These are phyloP conservation scores for Botrytis elliptica DNA, from an alignment of 2,329 filamentous ascomycete genomes.

Conservation along the genomic window DNA sequence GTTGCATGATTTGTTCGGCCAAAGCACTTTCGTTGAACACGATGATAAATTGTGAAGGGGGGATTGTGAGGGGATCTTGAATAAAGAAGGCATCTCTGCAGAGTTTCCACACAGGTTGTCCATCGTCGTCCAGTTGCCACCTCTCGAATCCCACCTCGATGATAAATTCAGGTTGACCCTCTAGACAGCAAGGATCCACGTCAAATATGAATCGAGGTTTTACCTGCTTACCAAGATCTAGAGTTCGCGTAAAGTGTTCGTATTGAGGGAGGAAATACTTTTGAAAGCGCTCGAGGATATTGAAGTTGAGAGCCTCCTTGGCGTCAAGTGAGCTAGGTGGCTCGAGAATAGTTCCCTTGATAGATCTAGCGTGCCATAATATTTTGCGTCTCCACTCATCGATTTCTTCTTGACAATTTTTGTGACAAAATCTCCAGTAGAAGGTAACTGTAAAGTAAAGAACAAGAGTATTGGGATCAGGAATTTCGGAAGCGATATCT, in stretches of 20 bases:
- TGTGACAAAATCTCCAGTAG: neutral
- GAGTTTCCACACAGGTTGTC: neutral
- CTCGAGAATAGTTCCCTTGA: neutral
- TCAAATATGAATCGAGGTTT: neutral
- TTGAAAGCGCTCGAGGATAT: neutral
- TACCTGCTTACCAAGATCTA: neutral
- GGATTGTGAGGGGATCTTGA: neutral
- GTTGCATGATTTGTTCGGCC: neutral
- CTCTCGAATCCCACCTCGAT: neutral
- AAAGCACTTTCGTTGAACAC: neutral
- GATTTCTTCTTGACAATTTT: neutral
- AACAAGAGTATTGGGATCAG: neutral
- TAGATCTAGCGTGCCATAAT: neutral
- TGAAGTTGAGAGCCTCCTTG: neutral
- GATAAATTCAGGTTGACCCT: neutral
- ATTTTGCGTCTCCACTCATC: neutral
- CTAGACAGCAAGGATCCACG: neutral
- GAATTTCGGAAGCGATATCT: neutral
- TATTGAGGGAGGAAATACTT: neutral
- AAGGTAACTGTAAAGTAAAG: neutral
- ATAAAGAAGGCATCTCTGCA: neutral
- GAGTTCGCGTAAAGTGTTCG: neutral
- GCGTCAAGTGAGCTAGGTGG: neutral
- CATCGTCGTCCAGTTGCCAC: neutral
- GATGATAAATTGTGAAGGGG: neutral